Evolutionary conservation across 148 eudicot species (phyloP), one percentile per base, ranked within the genome.

Genomic region (Silene latifolia): DNA sequence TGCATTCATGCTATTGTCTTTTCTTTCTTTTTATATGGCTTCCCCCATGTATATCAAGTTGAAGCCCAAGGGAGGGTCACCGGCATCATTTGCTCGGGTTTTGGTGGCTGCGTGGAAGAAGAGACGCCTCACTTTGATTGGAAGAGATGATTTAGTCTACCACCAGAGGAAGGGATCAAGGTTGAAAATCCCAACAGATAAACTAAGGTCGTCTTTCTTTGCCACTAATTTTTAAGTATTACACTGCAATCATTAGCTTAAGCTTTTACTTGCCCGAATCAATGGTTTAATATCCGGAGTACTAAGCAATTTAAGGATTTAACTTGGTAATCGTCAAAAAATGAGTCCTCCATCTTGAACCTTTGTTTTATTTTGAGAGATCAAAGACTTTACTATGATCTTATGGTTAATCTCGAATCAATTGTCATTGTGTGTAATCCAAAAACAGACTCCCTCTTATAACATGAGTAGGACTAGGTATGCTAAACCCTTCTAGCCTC

Each of bases 41-140:
- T 87, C 91, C 46, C 81, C 87, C 0, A 74, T 89, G 13, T 89
- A 89, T 68, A 62, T 91, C n/a, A 89, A 82, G 76, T 14, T 67
- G 25, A 80, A 80, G 72, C 78, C 79, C 24, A 82, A 76, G 27
- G 61, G 82, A 17, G 86, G 86, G 67, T 75, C 87, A 44, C 63
- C 88, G 19, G 67, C 69, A 3, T 82, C 91, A 4, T 80, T 87
- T 29, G 51, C 79, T 74, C 88, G 79, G 64, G 93, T 91, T 19
- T 70, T 83, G 42, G 79, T 74, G 15, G 90, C 82, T 46, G 77
- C 89, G 1, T 88, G 74, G 77, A 83, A 44, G 58, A 87, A 88
- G 53, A 67, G 87, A 18, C 77, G 76, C 58, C 42, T 86, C 4
- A 11, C 79, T 46, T 72, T 83, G 2, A n/a, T 4, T 60, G 74